Conservation (phyloP, 2,329 filamentous ascomycete species). For the Colletotrichum shisoi region DNA sequence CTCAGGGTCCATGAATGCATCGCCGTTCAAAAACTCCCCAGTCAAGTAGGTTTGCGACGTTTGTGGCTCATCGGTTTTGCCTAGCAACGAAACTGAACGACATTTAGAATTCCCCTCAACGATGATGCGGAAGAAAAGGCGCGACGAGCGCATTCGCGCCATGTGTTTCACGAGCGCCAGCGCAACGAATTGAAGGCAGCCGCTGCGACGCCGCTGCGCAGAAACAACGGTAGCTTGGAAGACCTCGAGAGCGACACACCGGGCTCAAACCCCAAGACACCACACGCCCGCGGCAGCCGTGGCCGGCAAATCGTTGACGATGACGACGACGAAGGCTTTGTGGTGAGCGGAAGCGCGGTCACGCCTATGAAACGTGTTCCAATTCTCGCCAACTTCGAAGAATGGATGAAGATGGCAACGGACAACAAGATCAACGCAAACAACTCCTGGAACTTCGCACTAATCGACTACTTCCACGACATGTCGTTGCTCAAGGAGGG, state of each 20-base stretch:
- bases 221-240: conserved; percentile 66
- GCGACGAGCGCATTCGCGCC: conserved; percentile 82
- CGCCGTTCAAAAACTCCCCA: conserved; percentile 65
- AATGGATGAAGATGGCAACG: conserved; percentile 99
- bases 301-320: conserved; percentile 53
- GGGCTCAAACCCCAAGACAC: conserved; percentile 65
- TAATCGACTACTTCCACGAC: conserved; percentile 99
- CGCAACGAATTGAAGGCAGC: conserved; percentile 90
- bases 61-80: conserved; percentile 16
- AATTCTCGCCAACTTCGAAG: conserved; percentile 96
- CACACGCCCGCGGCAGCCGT: conserved; percentile 49
- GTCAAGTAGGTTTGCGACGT: conserved; percentile 58
- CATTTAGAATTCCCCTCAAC: conserved; percentile 84
- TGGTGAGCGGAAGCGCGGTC: conserved; percentile 77
- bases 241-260: conserved; percentile 66
- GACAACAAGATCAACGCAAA: conserved; percentile 99
- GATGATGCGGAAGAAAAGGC: conserved; percentile 95
- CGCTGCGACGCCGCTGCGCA: conserved; percentile 71
- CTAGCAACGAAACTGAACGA: conserved; percentile 38
- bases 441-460: conserved; percentile 99
- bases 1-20: conserved; percentile 57
- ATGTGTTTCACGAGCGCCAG: conserved; percentile 87
- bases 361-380: conserved; percentile 97
- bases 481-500: conserved; percentile 98
- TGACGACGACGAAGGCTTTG: conserved; percentile 67